A percentile compares a stretch with the other conserved stretches of the same genome.
phyloP scores from a whole-genome alignment of 371 early-diverging fungal species.

The Actinomortierella ambigua region DNA sequence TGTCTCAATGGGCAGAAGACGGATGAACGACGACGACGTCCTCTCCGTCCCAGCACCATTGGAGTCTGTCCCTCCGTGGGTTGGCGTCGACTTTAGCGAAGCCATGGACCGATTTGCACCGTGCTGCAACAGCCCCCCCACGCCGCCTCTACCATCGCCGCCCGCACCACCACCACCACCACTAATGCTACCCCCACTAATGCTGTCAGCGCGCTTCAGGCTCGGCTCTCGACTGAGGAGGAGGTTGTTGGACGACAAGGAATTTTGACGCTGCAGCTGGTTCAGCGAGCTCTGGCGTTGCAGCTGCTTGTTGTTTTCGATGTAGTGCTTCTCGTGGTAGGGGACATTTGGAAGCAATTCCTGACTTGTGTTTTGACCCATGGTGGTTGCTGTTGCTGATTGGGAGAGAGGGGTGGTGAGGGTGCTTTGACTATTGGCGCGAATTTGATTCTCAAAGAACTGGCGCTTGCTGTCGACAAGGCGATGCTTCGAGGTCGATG shows the following conservation, averaged over 20 bases:
- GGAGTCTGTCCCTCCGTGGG: no score
- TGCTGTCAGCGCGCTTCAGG: background rate
- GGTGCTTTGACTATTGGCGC: background rate
- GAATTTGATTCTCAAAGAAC: background rate
- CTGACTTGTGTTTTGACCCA: conserved; percentile 38
- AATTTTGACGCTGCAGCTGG: background rate
- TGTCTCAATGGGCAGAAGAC: conserved; percentile 31
- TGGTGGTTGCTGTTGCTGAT: conserved; percentile 1
- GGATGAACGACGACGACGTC: conserved; percentile 16
- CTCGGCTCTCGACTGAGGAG: conserved; percentile 5
- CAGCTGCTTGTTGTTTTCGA: conserved; percentile 28
- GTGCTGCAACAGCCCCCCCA: no score
- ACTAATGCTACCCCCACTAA: no score
- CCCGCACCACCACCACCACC: no score
- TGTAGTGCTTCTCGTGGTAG: conserved; percentile 40
- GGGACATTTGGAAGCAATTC: conserved; percentile 8
- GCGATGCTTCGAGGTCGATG: background rate
- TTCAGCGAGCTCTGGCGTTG: conserved; percentile 37
- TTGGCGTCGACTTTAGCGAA: no score
- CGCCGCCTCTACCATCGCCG: no score
- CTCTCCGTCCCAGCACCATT: conserved; percentile 9
- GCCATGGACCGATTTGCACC: no score
- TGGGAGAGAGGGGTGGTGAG: background rate
- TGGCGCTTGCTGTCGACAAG: conserved; percentile 3
- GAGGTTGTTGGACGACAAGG: conserved; percentile 24